Percentiles rank a stretch among this genome's conserved stretches.
Conservation (phyloP, 371 early-diverging fungal species). For the Apophysomyces elegans region DNA sequence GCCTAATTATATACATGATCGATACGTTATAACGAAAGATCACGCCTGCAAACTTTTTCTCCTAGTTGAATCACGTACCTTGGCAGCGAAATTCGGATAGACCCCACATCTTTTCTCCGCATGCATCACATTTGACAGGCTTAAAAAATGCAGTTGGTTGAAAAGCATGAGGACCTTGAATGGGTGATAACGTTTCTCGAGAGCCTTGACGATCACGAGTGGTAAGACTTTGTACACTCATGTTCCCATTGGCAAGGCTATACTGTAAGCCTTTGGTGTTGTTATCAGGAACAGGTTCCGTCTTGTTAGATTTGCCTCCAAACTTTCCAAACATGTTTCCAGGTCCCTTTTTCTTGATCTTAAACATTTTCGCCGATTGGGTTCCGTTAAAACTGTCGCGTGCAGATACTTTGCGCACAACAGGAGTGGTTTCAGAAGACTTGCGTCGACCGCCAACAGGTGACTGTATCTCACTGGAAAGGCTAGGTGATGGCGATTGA, state of each 20-base stretch:
- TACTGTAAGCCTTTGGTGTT: not conserved
- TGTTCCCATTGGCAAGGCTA: slow-evolving; percentile 1
- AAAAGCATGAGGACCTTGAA: slow-evolving; percentile 64
- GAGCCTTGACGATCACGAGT: slow-evolving; percentile 16
- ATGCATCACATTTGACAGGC: slow-evolving; percentile 80
- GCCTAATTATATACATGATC: not conserved
- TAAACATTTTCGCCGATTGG: slow-evolving; percentile 42
- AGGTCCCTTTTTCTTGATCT: slow-evolving; percentile 39
- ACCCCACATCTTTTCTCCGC: slow-evolving; percentile 88
- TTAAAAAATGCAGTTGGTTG: slow-evolving; percentile 63
- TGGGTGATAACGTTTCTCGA: slow-evolving; percentile 19
- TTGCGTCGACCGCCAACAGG: slow-evolving; percentile 23
- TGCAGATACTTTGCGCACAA: slow-evolving; percentile 23
- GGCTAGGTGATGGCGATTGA: slow-evolving; percentile 28
- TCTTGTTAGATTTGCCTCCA: slow-evolving; percentile 26
- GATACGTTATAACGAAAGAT: no score
- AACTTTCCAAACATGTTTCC: slow-evolving; percentile 55
- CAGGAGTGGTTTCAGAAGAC: slow-evolving; percentile 17
- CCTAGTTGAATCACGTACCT: slow-evolving; percentile 26
- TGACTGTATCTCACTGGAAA: slow-evolving; percentile 25
- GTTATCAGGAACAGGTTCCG: slow-evolving; percentile 1
- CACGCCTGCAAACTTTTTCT: not conserved
- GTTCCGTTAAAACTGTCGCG: slow-evolving; percentile 37
- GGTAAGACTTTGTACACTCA: slow-evolving; percentile 12
- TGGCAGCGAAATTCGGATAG: slow-evolving; percentile 78